Evolutionary conservation across 2,329 filamentous ascomycete species (phyloP).

Genomic region (Didymella segeticola): DNA sequence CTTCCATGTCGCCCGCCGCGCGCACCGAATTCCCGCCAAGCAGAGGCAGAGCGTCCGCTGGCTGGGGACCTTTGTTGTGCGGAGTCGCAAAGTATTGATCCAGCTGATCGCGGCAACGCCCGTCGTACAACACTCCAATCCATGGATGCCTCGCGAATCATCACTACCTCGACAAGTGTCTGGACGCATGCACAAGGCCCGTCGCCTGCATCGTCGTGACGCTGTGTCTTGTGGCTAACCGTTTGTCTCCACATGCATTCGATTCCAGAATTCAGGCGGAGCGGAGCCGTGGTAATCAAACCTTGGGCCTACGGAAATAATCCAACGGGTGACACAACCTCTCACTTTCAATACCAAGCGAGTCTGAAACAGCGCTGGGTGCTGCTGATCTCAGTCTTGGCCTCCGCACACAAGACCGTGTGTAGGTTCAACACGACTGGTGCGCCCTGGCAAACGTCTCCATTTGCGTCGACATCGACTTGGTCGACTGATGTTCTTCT

Average conservation of each 20-base stretch:
- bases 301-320: conserved; percentile 22
- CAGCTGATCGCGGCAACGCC: conserved; percentile 14
- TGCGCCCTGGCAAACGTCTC: conserved; percentile 12
- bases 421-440: conserved; percentile 4
- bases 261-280: conserved; percentile 7
- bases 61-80: conserved; percentile 11
- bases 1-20: conserved; percentile 12
- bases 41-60: conserved; percentile 34
- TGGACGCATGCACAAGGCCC: conserved; percentile 8
- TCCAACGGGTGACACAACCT: conserved; percentile 7
- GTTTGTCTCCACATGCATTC: not conserved
- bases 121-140: conserved; percentile 9
- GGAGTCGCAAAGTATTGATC: conserved; percentile 7
- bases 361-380: conserved; percentile 38
- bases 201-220: conserved; percentile 2
- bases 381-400: conserved; percentile 32
- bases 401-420: conserved; percentile 15
- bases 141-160: conserved; percentile 2
- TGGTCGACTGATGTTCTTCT: not conserved
- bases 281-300: conserved; percentile 4
- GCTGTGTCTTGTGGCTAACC: conserved; percentile 6
- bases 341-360: conserved; percentile 27
- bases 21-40: conserved; percentile 12
- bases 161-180: conserved; percentile 6
- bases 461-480: conserved; percentile 3